Evolutionary conservation across 192 early-diverging fungal genomes (phyloP), one percentile per base, ranked within the genome.

Genomic region (Coemansia sp.): DNA sequence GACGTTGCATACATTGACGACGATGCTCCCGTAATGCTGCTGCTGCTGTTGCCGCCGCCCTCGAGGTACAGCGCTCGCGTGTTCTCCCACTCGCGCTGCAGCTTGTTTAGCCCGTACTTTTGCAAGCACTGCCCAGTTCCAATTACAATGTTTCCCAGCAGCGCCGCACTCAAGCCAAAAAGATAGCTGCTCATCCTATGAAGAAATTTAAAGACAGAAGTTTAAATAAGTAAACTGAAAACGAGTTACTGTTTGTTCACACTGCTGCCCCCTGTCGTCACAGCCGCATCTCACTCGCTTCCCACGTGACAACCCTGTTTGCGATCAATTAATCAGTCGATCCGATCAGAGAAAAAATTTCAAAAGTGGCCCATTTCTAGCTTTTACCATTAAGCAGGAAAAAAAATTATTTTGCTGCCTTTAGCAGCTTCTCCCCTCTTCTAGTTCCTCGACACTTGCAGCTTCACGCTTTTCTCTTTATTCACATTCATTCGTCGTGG

Each of bases 121-220:
- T 80, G 77, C 61, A 80, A 18, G 52, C 77, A 80, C 52, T 80
- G 77, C 14, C 71, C 77, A 9, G 64, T 51, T 43, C 77, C 77
- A 55, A 80, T 80, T 6, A 80, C 77, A 41, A 73, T 62, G 24
- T 80, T 80, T 45, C 77, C 77, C 53, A 61, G 42, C 13, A 80
- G 19, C 9, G 77, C 70, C 22, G 77, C 77, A 1, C 51, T 22
- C 15, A 80, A 57, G 33, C 77, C 77, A 15, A 73, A 50, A 21
- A 80, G n/a, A 40, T 63, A 73, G 54, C 64, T 54, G 63, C 69
- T 76, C 52, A 54, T 21, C n/a, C 23, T 42, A 30, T 1, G 38
- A 42, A 30, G 25, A 50, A 58, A 38, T 18, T 27, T 14, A 39
- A 13, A 48, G 18, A 21, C 25, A 47, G 23, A 48, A 49, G 12